Evolutionary conservation across 148 eudicot species (phyloP).

Genomic region (Vaccinium myrtillus): DNA sequence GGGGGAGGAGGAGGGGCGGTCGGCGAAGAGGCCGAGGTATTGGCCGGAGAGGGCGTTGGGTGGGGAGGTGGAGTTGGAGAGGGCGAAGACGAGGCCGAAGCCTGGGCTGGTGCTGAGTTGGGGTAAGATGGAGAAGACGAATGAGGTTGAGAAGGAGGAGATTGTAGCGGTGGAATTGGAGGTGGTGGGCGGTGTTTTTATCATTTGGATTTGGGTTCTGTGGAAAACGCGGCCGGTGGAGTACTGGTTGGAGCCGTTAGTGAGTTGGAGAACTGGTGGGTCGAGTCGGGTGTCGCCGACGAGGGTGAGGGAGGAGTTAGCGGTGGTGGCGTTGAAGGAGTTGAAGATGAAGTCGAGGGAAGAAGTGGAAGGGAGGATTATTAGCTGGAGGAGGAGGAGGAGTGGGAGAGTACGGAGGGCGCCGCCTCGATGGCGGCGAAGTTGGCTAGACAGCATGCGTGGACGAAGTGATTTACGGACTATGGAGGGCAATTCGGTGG

Average conservation of each 20-base stretch:
- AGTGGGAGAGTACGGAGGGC: slow-evolving; percentile 1
- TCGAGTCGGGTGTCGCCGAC: slow-evolving; percentile 39
- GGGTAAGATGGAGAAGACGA: slow-evolving; percentile 48
- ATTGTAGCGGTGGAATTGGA: slow-evolving; percentile 11
- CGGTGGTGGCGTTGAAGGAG: slow-evolving; percentile 32
- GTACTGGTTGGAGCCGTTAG: slow-evolving; percentile 41
- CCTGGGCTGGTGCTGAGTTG: slow-evolving; percentile 46
- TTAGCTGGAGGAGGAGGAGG: slow-evolving; percentile 8
- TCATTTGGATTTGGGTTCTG: slow-evolving; percentile 26
- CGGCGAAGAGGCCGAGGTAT: slow-evolving; percentile 43
- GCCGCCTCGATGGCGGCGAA: not conserved
- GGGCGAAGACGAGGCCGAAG: slow-evolving; percentile 45
- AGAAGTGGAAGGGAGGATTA: slow-evolving; percentile 14
- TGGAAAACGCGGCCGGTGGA: slow-evolving; percentile 48
- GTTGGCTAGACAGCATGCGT: too few relatives aligned
- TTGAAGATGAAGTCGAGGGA: slow-evolving; percentile 46
- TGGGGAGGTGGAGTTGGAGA: slow-evolving; percentile 33
- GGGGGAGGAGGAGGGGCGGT: slow-evolving; percentile 7
- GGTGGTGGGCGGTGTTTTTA: slow-evolving; percentile 15
- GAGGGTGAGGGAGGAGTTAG: slow-evolving; percentile 22
- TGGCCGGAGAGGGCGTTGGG: slow-evolving; percentile 39
- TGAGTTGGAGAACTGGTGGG: slow-evolving; percentile 36
- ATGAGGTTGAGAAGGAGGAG: slow-evolving; percentile 45
- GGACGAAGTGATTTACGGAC: too few relatives aligned
- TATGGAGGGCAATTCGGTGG: too few relatives aligned